A percentile compares a stretch with the other conserved stretches of the same genome.
Evolutionary conservation across 2,329 filamentous ascomycete species (phyloP).

Genomic region (Dryadomyces sulphureus): DNA sequence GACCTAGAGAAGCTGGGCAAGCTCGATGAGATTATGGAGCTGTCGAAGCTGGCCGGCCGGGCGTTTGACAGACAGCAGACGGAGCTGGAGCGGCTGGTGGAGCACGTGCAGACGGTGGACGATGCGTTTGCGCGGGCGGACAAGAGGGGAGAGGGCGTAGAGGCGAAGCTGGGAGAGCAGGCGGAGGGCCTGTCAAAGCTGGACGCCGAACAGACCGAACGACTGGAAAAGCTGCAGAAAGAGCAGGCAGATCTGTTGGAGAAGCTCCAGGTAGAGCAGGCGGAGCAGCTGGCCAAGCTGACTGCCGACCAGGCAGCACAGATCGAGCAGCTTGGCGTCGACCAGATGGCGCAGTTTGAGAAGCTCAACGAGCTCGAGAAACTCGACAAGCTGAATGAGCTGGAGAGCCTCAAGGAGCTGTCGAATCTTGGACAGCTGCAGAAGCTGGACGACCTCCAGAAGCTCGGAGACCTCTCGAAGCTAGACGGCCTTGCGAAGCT

Average conservation of each 20-base stretch:
- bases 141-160: not conserved
- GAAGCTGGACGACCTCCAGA: not conserved
- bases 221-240: constrained; percentile 15
- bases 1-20: constrained; percentile 25
- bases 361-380: constrained; percentile 35
- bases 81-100: constrained; percentile 6
- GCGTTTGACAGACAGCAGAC: not conserved
- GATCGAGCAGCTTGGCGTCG: constrained; percentile 37
- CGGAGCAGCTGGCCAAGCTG: constrained; percentile 42
- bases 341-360: constrained; percentile 30
- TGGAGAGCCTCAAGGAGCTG: not conserved
- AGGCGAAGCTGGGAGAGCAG: constrained; percentile 10
- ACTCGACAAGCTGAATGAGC: constrained; percentile 18
- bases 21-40: constrained; percentile 7
- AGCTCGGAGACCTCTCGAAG: constrained; percentile 44
- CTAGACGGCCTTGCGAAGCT: constrained; percentile 42
- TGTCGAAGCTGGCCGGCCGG: not conserved
- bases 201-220: too few species aligned
- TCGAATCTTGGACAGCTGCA: not conserved
- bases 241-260: constrained; percentile 21
- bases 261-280: constrained; percentile 17
- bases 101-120: constrained; percentile 2
- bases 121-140: not conserved
- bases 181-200: constrained; percentile 52
- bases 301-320: constrained; percentile 17